Evolutionary conservation across 202 grass and related monocot genomes (phyloP), one percentile per base, ranked within the genome.

Genomic region (Panicum virgatum): DNA sequence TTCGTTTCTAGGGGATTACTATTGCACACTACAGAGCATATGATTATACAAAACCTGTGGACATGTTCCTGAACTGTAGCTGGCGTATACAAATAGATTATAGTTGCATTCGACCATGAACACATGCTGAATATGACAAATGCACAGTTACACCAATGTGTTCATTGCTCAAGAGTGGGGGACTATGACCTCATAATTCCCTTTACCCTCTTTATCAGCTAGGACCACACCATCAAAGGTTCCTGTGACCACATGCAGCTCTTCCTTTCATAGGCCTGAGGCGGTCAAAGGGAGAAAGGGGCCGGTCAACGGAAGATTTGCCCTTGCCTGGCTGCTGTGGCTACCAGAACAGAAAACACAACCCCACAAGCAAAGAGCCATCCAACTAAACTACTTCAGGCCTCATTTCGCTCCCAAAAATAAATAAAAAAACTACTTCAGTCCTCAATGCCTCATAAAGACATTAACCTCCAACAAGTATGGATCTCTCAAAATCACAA

Each of bases 261-360:
- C 80, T 69, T 56, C 14, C 47, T 88, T 83, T 43, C 58, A 43
- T 25, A 59, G 61, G 59, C 18, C 43, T 32, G 25, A 34, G 0
- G 27, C 22, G n/a, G 72, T 85, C 87, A 85, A 82, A 81, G 56
- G 65, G 32, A n/a, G 45, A 80, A 80, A 76, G 25, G 34, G 30
- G 0, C 7, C 38, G 1, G 44, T 85, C 76, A 80, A 80, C 64
- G 30, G 63, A 45, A 77, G 29, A 45, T 23, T 61, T 52, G 1
- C 37, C 58, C 18, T 45, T 66, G 1, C 29, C 39, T 66, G 48
- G 10, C 60, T 69, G 62, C 62, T 68, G 66, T 78, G 80, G 37
- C 44, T 43, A 48, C 57, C 47, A 30, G 3, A 27, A 23, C 43
- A 38, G 15, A 20, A 37, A 22, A 43, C 59, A 64, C 44, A 27